A percentile compares a stretch with the other conserved stretches of the same genome.
phyloP scores from a whole-genome alignment of 108 stramenopile genomes.

The Aurantiochytrium sp. region DNA sequence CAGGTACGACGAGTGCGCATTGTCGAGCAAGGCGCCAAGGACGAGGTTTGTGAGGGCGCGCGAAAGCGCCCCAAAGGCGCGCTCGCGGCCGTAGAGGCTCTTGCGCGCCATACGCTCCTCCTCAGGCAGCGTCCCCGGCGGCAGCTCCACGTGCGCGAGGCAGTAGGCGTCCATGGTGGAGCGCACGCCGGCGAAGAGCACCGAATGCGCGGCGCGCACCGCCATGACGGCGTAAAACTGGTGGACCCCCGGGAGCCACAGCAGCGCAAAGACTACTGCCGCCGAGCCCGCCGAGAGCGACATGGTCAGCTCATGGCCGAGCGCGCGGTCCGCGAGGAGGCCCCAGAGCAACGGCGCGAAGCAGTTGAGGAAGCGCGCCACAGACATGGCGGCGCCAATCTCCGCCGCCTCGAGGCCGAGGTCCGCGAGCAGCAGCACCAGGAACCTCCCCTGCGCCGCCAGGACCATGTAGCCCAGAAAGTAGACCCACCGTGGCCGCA shows the following conservation, averaged over 20 bases:
- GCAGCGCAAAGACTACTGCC: not conserved
- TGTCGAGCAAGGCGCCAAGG: not conserved
- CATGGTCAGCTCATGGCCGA: not conserved
- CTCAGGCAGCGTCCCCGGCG: not conserved
- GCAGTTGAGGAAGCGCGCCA: not conserved
- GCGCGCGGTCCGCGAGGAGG: not conserved
- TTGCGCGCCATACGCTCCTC: not conserved
- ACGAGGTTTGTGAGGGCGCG: not conserved
- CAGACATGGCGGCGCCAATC: not conserved
- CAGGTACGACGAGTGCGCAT: not conserved
- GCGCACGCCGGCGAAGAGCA: not conserved
- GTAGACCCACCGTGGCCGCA: not conserved
- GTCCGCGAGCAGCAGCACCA: not conserved
- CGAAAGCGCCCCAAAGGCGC: not conserved
- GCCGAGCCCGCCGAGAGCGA: not conserved
- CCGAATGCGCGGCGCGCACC: not conserved
- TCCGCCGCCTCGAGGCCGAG: not conserved
- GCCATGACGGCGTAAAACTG: not conserved
- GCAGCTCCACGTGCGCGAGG: not conserved
- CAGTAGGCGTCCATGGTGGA: not conserved
- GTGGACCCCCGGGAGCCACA: not conserved
- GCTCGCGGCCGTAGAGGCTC: not conserved
- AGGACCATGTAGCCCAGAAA: not conserved
- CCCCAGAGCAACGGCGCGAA: not conserved
- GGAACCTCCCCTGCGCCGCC: constrained; percentile 7